phyloP scores from a whole-genome alignment of 352 stramenopile genomes.

The Globisporangium rhizosaccharum region DNA sequence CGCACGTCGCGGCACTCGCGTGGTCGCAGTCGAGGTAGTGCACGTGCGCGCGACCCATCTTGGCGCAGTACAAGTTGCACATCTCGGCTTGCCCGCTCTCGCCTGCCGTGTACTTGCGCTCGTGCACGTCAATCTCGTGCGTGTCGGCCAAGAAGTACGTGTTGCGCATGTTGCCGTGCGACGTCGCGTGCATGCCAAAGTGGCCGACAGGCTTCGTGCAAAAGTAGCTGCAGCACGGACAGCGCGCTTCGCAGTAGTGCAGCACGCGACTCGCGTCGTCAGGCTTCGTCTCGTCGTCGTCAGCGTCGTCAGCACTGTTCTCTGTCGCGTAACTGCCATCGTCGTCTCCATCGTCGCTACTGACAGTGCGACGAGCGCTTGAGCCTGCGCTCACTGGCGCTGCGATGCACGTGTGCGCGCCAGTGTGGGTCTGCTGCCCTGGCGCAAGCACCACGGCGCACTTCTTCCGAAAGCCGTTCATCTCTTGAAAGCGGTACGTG shows the following conservation, averaged over 20 bases:
- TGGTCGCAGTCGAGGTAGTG: constrained; percentile 72
- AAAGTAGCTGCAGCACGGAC: constrained; percentile 72
- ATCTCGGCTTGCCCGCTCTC: constrained; percentile 70
- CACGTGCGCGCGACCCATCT: constrained; percentile 71
- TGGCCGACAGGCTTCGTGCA: constrained; percentile 62
- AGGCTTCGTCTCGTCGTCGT: constrained; percentile 8
- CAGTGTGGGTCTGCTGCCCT: constrained; percentile 38
- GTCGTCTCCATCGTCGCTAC: constrained; percentile 4
- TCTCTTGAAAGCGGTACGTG: constrained; percentile 71
- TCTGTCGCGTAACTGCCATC: neutral
- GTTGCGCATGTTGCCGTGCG: constrained; percentile 80
- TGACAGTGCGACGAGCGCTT: neutral
- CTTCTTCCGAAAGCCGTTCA: constrained; percentile 71
- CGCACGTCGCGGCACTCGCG: constrained; percentile 22
- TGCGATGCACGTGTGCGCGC: constrained; percentile 40
- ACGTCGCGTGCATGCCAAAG: constrained; percentile 45
- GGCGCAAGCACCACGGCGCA: constrained; percentile 33
- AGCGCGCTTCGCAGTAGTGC: constrained; percentile 69
- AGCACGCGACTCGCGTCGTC: constrained; percentile 13
- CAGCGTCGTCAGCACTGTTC: neutral
- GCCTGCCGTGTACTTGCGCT: constrained; percentile 64
- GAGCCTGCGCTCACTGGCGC: neutral
- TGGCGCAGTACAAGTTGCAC: constrained; percentile 78
- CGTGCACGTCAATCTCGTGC: constrained; percentile 55
- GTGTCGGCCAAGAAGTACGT: constrained; percentile 61